Base-by-base conservation (phyloP, 1,139 yeast species). In the Saccharomycopsis hybrid region DNA sequence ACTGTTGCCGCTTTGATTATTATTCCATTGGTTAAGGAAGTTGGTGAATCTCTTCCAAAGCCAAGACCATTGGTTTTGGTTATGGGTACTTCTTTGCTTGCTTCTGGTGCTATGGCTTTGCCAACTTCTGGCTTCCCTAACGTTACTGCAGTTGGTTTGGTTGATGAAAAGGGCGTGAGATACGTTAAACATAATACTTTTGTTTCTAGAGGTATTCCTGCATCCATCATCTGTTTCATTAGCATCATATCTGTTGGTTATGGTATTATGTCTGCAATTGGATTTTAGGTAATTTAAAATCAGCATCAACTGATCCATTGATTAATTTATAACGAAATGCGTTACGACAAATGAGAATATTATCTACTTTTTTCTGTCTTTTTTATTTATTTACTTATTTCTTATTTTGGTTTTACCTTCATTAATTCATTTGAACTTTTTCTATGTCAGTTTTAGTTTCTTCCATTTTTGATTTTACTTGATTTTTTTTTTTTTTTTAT, bases 51-150 rank as follows among this genome's bases (percentile, higher is more conserved):
- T 28, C 72, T 90, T 67, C 71, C 71, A 45, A 72, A 73, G 43
- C 85, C 87, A 3, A 90, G 82, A 61, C 86, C 92, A 24, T 70
- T 77, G 50, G 65, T 89, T 49, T 70, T 90, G 60, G 84, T 90
- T 46, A 84, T 90, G 92, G 79, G 84, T 25, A 76, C 94, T 13
- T 92, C 96, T 0, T 71, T 90, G 59, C 67, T 90, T 55, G 87
- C 96, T 57, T 87, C 96, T 0, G 82, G 83, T 46, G 97, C 97
- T 2, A 90, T 90, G 97, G 97, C 95, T 8, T 73, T 90, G 54
- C 97, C 97, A 30, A 90, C 97, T 0, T 85, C 95, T 1, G 97
- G 97, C 0, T 90, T 90, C 76, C 97, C 97, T 18, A 90, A 90
- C 60, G 96, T 90, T 42, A 89, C 97, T 0, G 97, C 97, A 2